These are phyloP conservation scores for Beauveria brongniartii DNA, from an alignment of 2,329 filamentous ascomycete genomes.

Conservation along the genomic window DNA sequence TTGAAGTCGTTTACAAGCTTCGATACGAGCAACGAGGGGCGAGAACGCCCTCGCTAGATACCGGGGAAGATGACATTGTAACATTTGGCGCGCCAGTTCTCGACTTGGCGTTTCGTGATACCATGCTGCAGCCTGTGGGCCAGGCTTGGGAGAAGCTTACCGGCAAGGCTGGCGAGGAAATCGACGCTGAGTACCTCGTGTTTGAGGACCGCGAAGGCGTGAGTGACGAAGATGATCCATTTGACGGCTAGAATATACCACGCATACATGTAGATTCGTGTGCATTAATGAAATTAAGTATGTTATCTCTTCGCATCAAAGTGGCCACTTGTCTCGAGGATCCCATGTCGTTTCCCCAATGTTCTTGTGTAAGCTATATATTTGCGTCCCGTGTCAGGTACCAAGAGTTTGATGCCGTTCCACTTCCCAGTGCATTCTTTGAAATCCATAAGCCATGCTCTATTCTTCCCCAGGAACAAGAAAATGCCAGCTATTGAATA, in stretches of 20 bases:
- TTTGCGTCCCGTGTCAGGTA: not conserved
- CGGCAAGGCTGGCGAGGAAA: slow-evolving; percentile 39
- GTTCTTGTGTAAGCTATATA: not conserved
- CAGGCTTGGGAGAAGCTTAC: slow-evolving; percentile 61
- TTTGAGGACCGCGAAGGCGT: slow-evolving; percentile 67
- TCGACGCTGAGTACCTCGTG: slow-evolving; percentile 55
- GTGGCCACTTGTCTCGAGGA: no score
- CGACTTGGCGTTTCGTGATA: slow-evolving; percentile 69
- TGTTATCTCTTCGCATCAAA: not conserved
- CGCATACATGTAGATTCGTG: not conserved
- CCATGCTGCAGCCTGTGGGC: slow-evolving; percentile 56
- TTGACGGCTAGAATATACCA: slow-evolving; percentile 28
- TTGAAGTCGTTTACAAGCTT: slow-evolving; percentile 40
- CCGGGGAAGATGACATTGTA: slow-evolving; percentile 36
- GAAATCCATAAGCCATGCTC: not conserved
- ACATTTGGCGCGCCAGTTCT: slow-evolving; percentile 51
- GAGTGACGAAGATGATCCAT: slow-evolving; percentile 49
- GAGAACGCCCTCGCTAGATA: slow-evolving; percentile 18
- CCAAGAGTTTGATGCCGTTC: no score
- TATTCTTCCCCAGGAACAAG: not conserved
- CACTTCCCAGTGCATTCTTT: not conserved
- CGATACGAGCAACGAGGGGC: slow-evolving; percentile 45
- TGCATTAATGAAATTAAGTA: slow-evolving; percentile 15
- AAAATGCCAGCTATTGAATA: not conserved
- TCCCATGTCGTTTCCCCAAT: not conserved